Evolutionary conservation across 1,284 basidiomycete species (phyloP).

Genomic region (Fomitopsis schrenkii): DNA sequence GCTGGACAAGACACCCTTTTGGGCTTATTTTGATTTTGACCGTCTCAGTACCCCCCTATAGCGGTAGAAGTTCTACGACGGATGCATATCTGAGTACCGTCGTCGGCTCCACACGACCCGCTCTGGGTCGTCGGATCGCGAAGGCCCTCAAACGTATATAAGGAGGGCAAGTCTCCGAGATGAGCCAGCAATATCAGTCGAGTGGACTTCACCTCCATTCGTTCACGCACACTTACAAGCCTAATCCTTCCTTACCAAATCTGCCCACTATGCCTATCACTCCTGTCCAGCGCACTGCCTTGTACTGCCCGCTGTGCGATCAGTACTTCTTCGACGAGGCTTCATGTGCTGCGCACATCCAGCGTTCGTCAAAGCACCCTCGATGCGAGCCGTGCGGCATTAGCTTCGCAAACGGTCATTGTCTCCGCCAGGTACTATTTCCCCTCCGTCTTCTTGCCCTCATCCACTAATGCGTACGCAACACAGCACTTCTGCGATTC

Average conservation of each 20-base stretch:
- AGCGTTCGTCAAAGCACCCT: constrained; percentile 21
- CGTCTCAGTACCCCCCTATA: not conserved
- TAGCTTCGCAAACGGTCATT: constrained; percentile 24
- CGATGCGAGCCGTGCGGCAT: constrained; percentile 20
- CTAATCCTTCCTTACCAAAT: no score
- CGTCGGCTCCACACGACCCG: not conserved
- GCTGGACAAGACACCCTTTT: not conserved
- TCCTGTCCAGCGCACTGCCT: constrained; percentile 9
- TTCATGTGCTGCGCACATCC: constrained; percentile 21
- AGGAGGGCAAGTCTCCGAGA: not conserved
- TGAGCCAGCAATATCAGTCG: not conserved
- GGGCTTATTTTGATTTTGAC: no score
- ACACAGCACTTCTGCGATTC: constrained; percentile 23
- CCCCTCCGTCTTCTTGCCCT: not conserved
- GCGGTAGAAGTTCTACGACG: not conserved
- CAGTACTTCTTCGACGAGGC: constrained; percentile 21
- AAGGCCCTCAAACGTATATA: not conserved
- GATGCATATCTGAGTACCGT: not conserved
- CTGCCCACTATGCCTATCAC: constrained; percentile 8
- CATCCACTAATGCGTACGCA: not conserved
- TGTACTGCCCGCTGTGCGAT: constrained; percentile 28
- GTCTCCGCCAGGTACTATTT: constrained; percentile 20
- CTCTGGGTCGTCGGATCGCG: not conserved
- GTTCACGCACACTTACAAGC: not conserved
- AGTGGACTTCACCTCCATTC: not conserved